Evolutionary conservation across 2,329 filamentous ascomycete genomes (phyloP), one percentile per base, ranked within the genome.

Genomic region (Myrmaecium sp.): DNA sequence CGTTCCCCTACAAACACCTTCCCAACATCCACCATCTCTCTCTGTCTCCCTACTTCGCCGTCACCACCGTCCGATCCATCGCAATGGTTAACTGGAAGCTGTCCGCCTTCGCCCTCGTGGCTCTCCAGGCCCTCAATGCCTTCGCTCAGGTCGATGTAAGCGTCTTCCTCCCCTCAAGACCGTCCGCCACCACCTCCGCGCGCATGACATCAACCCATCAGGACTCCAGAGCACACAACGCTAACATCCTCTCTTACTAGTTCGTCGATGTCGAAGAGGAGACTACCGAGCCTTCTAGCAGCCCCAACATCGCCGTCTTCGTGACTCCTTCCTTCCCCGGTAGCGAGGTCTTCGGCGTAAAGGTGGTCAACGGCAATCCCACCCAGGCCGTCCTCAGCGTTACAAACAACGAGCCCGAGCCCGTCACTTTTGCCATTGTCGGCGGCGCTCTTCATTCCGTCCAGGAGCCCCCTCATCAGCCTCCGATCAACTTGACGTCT

Each of bases 361-460:
- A 92, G 69, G 73, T 95, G 40, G 69, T 95, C 62, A 98, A 98
- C 51, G 82, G 83, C 46, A 74, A 76, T 38, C 71, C 82, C 21
- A 93, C 83, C 36, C 72, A 79, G 52, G 77, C 83, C 18, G 57
- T 91, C 28, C 60, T 98, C 42, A 73, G 82, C 44, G 64, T 98
- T 50, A 69, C 64, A 51, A 98, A 98, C 63, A 64, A 80, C 34
- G 89, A 98, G 57, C 63, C 69, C 8, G 63, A 64, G 27, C 67
- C 83, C 14, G 68, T 98, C 46, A 68, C 66, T 34, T 63, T 98
- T 33, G 65, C 73, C 47, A 67, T 91, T 41, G 57, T 94, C 23
- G 74, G 74, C 23, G 89, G 84, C 36, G 68, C 69, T 36, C 68
- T 98, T 34, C 60, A 62, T 49, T 65, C 69, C 47, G 47, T 69